Base-by-base conservation (phyloP, 2,329 filamentous ascomycete species). In the Lasiodiplodia hormozganensis region DNA sequence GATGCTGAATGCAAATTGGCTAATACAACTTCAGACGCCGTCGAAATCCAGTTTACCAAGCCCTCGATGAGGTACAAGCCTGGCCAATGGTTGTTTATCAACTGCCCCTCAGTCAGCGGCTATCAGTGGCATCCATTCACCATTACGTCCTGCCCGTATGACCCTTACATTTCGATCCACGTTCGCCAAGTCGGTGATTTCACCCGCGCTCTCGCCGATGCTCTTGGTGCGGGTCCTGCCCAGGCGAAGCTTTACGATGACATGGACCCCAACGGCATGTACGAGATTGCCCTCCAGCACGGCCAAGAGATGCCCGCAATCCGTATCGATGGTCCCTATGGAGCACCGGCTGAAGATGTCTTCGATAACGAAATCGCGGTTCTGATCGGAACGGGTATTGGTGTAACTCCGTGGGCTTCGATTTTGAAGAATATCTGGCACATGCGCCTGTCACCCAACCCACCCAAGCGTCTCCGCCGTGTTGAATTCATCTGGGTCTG, bases 401-500 rank as follows among this genome's bases (percentile, higher is more conserved):
- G 92, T 74, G 92, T 96, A 54, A 96, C 92, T 8, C 92, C 92
- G 1, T 96, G 92, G 92, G 92, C 92, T 1, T 86, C 91, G 2
- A 95, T 96, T 72, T 85, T 96, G 72, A 99, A 99, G 84, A 97
- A 97, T 80, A 98, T 99, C 81, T 99, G 94, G 93, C 95, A 99
- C 80, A 86, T 97, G 76, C 93, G 96, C 71, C 91, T 96, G 72
- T 89, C 90, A 18, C 94, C 95, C 8, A 96, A 97, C 83, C 93
- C 94, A 28, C 94, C 95, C 1, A 89, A 88, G 62, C 92, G 95
- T 76, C 90, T 99, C 57, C 92, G 94, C 69, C 91, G 96, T 79
- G 95, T 99, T 38, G 96, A 99, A 80, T 99, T 99, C 82, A 96
- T 99, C 84, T 99, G 96, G 96, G 91, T 98, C 64, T 97, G 95